Evolutionary conservation across 2,329 filamentous ascomycete species (phyloP).

Genomic region (Alternaria gaisen): DNA sequence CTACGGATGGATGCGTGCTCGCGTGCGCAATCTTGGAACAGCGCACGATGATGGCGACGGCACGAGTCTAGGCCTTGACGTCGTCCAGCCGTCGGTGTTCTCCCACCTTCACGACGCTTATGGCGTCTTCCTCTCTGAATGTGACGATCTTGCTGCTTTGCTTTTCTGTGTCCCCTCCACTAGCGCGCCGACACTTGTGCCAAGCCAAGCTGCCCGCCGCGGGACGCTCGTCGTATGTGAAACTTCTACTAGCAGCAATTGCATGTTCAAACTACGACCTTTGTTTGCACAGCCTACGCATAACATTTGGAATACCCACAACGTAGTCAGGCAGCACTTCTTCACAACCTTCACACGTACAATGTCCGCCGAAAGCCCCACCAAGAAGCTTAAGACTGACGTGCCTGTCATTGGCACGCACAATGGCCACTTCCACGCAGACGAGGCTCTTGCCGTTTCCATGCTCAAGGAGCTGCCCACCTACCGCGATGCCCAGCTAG

Average conservation of each 20-base stretch:
- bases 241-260: slow-evolving; percentile 22
- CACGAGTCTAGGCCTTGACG: slow-evolving; percentile 4
- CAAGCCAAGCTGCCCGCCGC: slow-evolving; percentile 24
- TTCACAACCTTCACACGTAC: slow-evolving; percentile 10
- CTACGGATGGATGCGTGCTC: slow-evolving; percentile 43
- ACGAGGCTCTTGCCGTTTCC: slow-evolving; percentile 96
- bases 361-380: slow-evolving; percentile 53
- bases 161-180: slow-evolving; percentile 10
- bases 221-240: slow-evolving; percentile 12
- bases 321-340: neutral
- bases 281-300: slow-evolving; percentile 5
- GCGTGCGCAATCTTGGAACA: slow-evolving; percentile 43
- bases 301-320: neutral
- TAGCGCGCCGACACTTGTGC: slow-evolving; percentile 17
- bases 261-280: slow-evolving; percentile 28
- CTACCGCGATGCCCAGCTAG: slow-evolving; percentile 76
- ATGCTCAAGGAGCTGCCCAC: slow-evolving; percentile 89
- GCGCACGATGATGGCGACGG: slow-evolving; percentile 17
- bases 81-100: slow-evolving; percentile 8
- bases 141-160: neutral
- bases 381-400: slow-evolving; percentile 85
- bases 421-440: slow-evolving; percentile 98
- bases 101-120: neutral
- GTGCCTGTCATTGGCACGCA: slow-evolving; percentile 83
- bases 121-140: neutral